These are phyloP conservation scores for Nakazawaea ernobii DNA, from an alignment of 805 yeast species.

Conservation along the genomic window DNA sequence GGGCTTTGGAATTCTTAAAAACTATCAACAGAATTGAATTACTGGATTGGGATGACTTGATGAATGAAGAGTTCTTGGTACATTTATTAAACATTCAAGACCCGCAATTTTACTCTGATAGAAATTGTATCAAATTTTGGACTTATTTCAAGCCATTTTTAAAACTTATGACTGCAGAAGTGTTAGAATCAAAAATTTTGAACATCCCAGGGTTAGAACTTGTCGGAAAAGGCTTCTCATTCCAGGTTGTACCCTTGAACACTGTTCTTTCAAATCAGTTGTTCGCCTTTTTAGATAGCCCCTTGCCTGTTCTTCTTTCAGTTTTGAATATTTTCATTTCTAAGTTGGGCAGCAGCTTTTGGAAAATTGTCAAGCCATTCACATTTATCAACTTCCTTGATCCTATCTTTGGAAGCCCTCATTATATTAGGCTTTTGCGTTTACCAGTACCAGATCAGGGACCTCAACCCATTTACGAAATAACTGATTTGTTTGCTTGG, in stretches of 20 bases:
- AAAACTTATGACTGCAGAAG: slow-evolving; percentile 26
- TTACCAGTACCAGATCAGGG: slow-evolving; percentile 22
- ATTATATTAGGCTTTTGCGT: slow-evolving; percentile 32
- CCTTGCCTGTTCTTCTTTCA: slow-evolving; percentile 52
- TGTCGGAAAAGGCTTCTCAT: slow-evolving; percentile 16
- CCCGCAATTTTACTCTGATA: slow-evolving; percentile 39
- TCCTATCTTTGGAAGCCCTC: slow-evolving; percentile 50
- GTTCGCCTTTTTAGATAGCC: slow-evolving; percentile 40
- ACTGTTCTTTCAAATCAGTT: slow-evolving; percentile 44
- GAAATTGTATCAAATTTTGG: slow-evolving; percentile 44
- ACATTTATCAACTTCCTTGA: slow-evolving; percentile 54
- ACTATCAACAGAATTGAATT: slow-evolving; percentile 10
- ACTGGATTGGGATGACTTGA: slow-evolving; percentile 26
- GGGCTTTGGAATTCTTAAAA: slow-evolving; percentile 37
- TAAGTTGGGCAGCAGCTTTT: slow-evolving; percentile 39
- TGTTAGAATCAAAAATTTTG: slow-evolving; percentile 24
- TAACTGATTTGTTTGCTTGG: slow-evolving; percentile 42
- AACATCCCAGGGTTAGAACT: slow-evolving; percentile 21
- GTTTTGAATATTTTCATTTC: slow-evolving; percentile 40
- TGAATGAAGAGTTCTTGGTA: slow-evolving; percentile 49
- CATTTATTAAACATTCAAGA: slow-evolving; percentile 51
- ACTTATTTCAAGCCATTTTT: slow-evolving; percentile 30
- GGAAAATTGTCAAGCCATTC: slow-evolving; percentile 51
- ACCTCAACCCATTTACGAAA: slow-evolving; percentile 23
- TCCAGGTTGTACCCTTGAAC: slow-evolving; percentile 30